These are phyloP conservation scores for Phialemoniopsis sp. DNA, from an alignment of 2,329 filamentous ascomycete genomes.

Conservation along the genomic window DNA sequence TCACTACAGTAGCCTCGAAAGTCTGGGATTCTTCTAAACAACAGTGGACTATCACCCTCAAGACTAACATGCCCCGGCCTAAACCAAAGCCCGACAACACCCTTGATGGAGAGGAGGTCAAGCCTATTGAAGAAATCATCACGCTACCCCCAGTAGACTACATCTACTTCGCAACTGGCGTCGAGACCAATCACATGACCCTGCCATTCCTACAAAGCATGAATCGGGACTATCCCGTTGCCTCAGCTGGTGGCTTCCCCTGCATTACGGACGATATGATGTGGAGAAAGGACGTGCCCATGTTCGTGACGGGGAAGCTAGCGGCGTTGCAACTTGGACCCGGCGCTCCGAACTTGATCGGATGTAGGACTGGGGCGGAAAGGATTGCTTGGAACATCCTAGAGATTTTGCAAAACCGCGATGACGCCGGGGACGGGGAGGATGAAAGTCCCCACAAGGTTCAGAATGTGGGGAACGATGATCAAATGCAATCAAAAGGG, in stretches of 20 bases:
- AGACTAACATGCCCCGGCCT: no score
- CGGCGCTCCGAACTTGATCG: slow-evolving; percentile 10
- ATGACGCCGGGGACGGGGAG: no score
- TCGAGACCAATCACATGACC: slow-evolving; percentile 56
- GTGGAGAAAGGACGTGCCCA: slow-evolving; percentile 68
- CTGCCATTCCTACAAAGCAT: slow-evolving; percentile 61
- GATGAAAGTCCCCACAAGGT: no score
- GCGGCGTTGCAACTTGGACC: slow-evolving; percentile 11
- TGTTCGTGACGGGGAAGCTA: slow-evolving; percentile 12
- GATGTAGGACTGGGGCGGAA: slow-evolving; percentile 10
- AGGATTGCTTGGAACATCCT: slow-evolving; percentile 3
- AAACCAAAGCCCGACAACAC: slow-evolving; percentile 27
- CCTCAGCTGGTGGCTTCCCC: slow-evolving; percentile 61
- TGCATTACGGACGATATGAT: slow-evolving; percentile 72
- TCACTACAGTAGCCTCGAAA: slow-evolving; percentile 51
- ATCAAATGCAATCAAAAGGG: no score
- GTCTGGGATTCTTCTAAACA: slow-evolving; percentile 33
- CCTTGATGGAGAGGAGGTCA: no score
- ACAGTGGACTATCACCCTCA: slow-evolving; percentile 39
- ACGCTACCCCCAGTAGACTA: slow-evolving; percentile 57
- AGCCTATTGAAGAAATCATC: slow-evolving; percentile 27
- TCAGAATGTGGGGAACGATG: no score
- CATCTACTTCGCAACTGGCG: slow-evolving; percentile 73
- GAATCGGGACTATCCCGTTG: slow-evolving; percentile 54
- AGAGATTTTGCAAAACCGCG: no score